Evolutionary conservation across 805 yeast genomes (phyloP).

Genomic region (Teunomyces funiuensis): DNA sequence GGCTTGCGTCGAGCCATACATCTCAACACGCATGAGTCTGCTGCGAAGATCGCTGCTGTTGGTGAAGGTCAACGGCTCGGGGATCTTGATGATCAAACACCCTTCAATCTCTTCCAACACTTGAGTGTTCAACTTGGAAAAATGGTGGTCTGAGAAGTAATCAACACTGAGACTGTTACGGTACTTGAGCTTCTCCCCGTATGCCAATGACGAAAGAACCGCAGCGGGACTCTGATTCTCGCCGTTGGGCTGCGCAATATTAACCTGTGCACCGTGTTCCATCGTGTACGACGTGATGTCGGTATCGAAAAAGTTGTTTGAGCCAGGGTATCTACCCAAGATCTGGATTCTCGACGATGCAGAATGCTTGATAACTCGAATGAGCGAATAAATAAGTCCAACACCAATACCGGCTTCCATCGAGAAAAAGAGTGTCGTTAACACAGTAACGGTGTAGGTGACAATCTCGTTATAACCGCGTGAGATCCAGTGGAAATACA

Average conservation of each 20-base stretch:
- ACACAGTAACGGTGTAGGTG: slow-evolving; percentile 63
- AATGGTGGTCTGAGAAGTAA: slow-evolving; percentile 35
- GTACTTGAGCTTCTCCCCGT: slow-evolving; percentile 2
- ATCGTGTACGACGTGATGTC: slow-evolving; percentile 20
- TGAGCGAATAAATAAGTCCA: slow-evolving; percentile 79
- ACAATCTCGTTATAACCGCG: slow-evolving; percentile 75
- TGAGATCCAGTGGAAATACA: slow-evolving; percentile 69
- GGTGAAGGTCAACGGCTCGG: slow-evolving; percentile 45
- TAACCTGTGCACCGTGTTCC: slow-evolving; percentile 6
- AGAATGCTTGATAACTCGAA: slow-evolving; percentile 77
- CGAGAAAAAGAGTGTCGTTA: slow-evolving; percentile 64
- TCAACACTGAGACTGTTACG: slow-evolving; percentile 14
- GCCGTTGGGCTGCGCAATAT: neutral
- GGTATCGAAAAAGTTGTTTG: slow-evolving; percentile 42
- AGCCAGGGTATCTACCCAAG: slow-evolving; percentile 55
- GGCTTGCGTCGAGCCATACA: slow-evolving; percentile 43
- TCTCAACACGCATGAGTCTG: slow-evolving; percentile 39
- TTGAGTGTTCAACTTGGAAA: slow-evolving; percentile 34
- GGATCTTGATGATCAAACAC: slow-evolving; percentile 42
- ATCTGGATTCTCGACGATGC: slow-evolving; percentile 84
- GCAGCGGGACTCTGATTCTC: neutral
- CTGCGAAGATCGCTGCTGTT: slow-evolving; percentile 40
- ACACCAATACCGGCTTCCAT: slow-evolving; percentile 86
- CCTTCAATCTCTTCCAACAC: slow-evolving; percentile 46
- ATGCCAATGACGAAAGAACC: neutral